These are phyloP conservation scores for Spongiforma sp. DNA, from an alignment of 1,284 basidiomycete genomes.

Conservation along the genomic window DNA sequence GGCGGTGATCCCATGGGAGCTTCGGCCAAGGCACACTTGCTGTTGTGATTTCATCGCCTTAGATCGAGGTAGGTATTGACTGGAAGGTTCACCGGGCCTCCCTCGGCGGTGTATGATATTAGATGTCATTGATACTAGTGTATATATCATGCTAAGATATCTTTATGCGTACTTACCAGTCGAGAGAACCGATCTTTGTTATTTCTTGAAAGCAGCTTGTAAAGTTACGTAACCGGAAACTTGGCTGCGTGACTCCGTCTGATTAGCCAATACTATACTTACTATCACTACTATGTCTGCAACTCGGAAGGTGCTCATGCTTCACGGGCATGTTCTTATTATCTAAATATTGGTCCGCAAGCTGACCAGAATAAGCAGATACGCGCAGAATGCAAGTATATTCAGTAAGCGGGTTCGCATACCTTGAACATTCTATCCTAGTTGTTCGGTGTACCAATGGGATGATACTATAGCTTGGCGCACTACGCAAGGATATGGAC, in stretches of 20 bases:
- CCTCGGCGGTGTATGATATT: slow-evolving; percentile 6
- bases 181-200: neutral
- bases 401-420: slow-evolving; percentile 78
- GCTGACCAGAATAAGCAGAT: slow-evolving; percentile 51
- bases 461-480: slow-evolving; percentile 65
- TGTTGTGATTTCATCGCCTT: slow-evolving; percentile 9
- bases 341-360: neutral
- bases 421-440: neutral
- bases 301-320: slow-evolving; percentile 38
- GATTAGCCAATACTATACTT: too few species aligned
- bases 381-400: slow-evolving; percentile 81
- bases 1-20: slow-evolving; percentile 26
- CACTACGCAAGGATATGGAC: slow-evolving; percentile 71
- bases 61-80: too few species aligned
- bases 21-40: slow-evolving; percentile 11
- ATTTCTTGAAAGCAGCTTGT: neutral
- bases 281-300: slow-evolving; percentile 23
- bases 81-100: too few species aligned
- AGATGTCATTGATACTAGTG: neutral
- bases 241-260: neutral
- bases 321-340: slow-evolving; percentile 33
- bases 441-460: slow-evolving; percentile 6
- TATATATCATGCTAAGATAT: slow-evolving; percentile 4
- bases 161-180: neutral
- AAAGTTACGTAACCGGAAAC: too few species aligned